phyloP scores from a whole-genome alignment of 75 land plant genomes.

The Pinus taeda region DNA sequence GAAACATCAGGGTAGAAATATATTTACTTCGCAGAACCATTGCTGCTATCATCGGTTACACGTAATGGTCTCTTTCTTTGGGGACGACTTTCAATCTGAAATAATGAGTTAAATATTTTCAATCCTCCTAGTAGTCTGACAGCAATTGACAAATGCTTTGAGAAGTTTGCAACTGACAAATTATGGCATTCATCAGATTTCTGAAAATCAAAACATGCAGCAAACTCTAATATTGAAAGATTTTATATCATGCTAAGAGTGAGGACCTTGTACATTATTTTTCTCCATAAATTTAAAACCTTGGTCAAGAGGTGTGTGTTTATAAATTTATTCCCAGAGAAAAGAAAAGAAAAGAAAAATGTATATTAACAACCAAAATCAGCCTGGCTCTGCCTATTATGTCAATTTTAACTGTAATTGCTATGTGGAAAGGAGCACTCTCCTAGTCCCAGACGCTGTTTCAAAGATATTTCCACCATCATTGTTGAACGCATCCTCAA shows the following conservation, averaged over 20 bases:
- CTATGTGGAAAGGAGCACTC: background rate
- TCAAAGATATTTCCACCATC: background rate
- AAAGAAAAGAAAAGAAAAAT: background rate
- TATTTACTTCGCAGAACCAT: conserved; percentile 39
- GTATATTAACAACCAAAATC: background rate
- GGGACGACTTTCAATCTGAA: conserved; percentile 75
- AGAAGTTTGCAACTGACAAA: background rate
- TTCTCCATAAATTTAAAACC: no score
- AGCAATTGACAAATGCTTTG: background rate
- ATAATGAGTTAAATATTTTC: conserved; percentile 4
- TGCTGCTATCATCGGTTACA: conserved; percentile 41
- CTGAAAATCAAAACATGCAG: background rate
- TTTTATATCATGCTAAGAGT: background rate
- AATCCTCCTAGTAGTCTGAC: background rate
- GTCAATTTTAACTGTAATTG: background rate
- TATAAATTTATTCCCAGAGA: background rate
- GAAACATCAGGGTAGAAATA: background rate
- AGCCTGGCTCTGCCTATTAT: background rate
- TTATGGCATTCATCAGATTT: background rate
- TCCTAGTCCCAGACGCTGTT: background rate
- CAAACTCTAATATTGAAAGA: background rate
- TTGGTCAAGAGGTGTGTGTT: background rate
- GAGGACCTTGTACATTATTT: background rate
- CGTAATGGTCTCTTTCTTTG: conserved; percentile 46
- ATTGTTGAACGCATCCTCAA: background rate